A percentile compares a stretch with the other conserved stretches of the same genome.
These are phyloP conservation scores for Zopfia rhizophila DNA, from an alignment of 2,329 filamentous ascomycete species.

Conservation along the genomic window DNA sequence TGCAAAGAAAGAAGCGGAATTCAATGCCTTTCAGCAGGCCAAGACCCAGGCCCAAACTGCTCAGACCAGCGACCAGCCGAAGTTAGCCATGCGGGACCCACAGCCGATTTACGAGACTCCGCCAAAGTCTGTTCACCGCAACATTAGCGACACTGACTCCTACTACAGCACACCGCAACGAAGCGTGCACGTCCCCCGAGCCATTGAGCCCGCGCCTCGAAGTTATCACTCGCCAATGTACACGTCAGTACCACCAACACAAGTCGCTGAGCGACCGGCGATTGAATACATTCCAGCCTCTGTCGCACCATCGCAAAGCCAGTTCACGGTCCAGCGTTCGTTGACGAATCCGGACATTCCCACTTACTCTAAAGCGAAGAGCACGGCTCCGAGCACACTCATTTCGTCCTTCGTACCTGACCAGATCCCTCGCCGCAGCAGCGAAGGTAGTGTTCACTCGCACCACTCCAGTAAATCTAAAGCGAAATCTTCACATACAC, in stretches of 20 bases:
- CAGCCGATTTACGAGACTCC: slow-evolving; percentile 41
- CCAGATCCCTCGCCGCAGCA: slow-evolving; percentile 35
- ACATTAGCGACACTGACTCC: slow-evolving; percentile 50
- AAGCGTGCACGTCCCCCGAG: slow-evolving; percentile 38
- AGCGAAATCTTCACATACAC: slow-evolving; percentile 41
- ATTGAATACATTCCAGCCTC: slow-evolving; percentile 51
- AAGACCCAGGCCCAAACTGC: slow-evolving; percentile 36
- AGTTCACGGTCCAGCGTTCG: slow-evolving; percentile 40
- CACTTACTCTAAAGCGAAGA: slow-evolving; percentile 34
- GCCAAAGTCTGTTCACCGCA: slow-evolving; percentile 47
- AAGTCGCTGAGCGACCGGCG: slow-evolving; percentile 30
- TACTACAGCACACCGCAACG: slow-evolving; percentile 34
- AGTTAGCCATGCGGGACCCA: slow-evolving; percentile 45
- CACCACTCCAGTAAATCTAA: slow-evolving; percentile 47
- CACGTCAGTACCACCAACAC: slow-evolving; percentile 38
- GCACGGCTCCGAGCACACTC: slow-evolving; percentile 43
- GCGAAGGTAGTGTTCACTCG: slow-evolving; percentile 45
- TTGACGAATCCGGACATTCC: slow-evolving; percentile 43
- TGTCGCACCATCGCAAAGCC: slow-evolving; percentile 33
- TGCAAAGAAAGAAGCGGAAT: slow-evolving; percentile 55
- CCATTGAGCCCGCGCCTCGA: slow-evolving; percentile 53
- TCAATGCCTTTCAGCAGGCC: slow-evolving; percentile 47
- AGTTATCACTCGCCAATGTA: slow-evolving; percentile 48
- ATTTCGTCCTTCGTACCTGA: slow-evolving; percentile 52
- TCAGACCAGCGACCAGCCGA: slow-evolving; percentile 39